Conservation (phyloP, 2,329 filamentous ascomycete genomes). For the Fusarium virguliforme region DNA sequence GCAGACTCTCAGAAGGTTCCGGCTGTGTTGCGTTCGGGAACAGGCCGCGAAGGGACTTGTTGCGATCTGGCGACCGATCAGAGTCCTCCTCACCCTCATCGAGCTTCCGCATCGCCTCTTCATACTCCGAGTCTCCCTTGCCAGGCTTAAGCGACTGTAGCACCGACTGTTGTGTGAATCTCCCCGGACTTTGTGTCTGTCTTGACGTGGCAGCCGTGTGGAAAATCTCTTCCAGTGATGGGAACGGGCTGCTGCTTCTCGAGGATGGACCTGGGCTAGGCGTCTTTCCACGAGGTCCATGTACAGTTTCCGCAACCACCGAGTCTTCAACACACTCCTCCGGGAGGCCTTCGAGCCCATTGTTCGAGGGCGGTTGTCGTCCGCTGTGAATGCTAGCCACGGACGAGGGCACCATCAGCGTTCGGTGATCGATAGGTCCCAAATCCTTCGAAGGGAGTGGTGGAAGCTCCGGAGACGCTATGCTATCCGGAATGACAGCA, state of each 20-base stretch:
- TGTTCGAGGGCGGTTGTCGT: constrained; percentile 65
- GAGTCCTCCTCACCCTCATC: constrained; percentile 56
- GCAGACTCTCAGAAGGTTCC: constrained; percentile 13
- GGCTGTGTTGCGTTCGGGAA: constrained; percentile 57
- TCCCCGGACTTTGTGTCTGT: constrained; percentile 56
- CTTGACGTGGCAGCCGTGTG: constrained; percentile 59
- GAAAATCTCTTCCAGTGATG: constrained; percentile 60
- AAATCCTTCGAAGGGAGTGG: constrained; percentile 26
- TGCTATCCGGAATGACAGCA: constrained; percentile 48
- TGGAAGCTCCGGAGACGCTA: constrained; percentile 36
- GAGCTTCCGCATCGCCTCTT: constrained; percentile 62
- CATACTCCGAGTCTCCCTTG: constrained; percentile 58
- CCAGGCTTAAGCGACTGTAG: constrained; percentile 49
- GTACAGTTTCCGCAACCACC: constrained; percentile 45
- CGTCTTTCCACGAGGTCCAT: constrained; percentile 31
- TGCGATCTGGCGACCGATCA: constrained; percentile 45
- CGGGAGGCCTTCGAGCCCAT: constrained; percentile 54
- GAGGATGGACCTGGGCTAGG: constrained; percentile 43
- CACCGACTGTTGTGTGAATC: constrained; percentile 49
- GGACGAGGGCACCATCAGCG: constrained; percentile 40
- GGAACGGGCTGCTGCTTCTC: constrained; percentile 56
- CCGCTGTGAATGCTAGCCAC: constrained; percentile 64
- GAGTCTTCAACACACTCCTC: constrained; percentile 44
- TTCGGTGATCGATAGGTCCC: constrained; percentile 21
- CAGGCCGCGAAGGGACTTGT: constrained; percentile 49